A percentile compares a stretch with the other conserved stretches of the same genome.
Evolutionary conservation across 495 filamentous ascomycete genomes (phyloP).

Genomic region (Pyronema omphalodes): DNA sequence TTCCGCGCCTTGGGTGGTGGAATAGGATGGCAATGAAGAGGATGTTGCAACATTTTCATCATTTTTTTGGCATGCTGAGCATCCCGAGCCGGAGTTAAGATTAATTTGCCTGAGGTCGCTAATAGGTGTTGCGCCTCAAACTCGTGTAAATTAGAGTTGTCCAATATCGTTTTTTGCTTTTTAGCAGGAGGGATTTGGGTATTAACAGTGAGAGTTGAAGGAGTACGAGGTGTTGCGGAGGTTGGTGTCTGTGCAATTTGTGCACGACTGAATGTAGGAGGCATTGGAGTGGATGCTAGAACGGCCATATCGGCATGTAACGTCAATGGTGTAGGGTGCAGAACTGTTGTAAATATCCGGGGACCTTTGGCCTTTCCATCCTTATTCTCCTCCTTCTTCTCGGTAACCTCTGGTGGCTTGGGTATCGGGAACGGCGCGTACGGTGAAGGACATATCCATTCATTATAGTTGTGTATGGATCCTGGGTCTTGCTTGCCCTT

Average conservation of each 20-base stretch:
- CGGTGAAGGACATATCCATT: constrained; percentile 71
- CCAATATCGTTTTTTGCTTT: constrained; percentile 49
- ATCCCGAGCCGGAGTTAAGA: constrained; percentile 52
- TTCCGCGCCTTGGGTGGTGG: constrained; percentile 80
- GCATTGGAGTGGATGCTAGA: constrained; percentile 48
- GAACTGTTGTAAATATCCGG: constrained; percentile 56
- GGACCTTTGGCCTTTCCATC: constrained; percentile 37
- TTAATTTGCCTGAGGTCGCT: constrained; percentile 52
- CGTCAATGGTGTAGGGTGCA: constrained; percentile 65
- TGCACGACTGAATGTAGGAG: constrained; percentile 11
- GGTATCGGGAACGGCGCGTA: constrained; percentile 57
- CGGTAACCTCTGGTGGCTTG: constrained; percentile 7
- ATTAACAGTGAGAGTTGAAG: constrained; percentile 32
- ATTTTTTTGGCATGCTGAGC: constrained; percentile 47
- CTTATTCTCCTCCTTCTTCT: constrained; percentile 26
- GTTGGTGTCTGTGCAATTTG: constrained; percentile 37
- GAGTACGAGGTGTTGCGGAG: constrained; percentile 49
- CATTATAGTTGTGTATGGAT: constrained; percentile 80
- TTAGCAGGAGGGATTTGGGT: constrained; percentile 27
- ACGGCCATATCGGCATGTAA: constrained; percentile 55
- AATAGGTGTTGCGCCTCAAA: constrained; percentile 55
- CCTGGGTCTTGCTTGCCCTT: constrained; percentile 45
- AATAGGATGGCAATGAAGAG: constrained; percentile 52
- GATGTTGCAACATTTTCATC: constrained; percentile 50
- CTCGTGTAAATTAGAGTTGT: constrained; percentile 47